Percentiles rank a stretch among this genome's conserved stretches.
Evolutionary conservation across 1,139 yeast genomes (phyloP).

Genomic region (Chernovozyma sophiae-reginae): DNA sequence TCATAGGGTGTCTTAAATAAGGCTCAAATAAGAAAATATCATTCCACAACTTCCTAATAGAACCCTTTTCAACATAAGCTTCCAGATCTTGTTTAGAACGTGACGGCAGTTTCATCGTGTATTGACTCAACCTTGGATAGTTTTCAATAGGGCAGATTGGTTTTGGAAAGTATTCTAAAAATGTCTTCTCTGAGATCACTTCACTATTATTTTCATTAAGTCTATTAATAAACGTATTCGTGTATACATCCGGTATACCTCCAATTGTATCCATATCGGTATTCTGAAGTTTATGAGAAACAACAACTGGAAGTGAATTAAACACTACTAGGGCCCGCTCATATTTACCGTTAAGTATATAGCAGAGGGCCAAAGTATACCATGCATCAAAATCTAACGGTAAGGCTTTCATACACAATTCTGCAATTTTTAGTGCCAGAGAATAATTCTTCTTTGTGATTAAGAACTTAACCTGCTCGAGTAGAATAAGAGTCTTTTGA

Average conservation of each 20-base stretch:
- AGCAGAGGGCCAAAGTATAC: conserved; percentile 33
- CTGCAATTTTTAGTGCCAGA: conserved; percentile 29
- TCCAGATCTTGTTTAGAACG: neutral
- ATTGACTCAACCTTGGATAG: neutral
- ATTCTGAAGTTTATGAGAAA: conserved; percentile 11
- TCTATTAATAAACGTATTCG: conserved; percentile 23
- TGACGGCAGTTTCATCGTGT: neutral
- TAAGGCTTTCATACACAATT: conserved; percentile 27
- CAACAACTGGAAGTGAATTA: conserved; percentile 33
- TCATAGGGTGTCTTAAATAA: conserved; percentile 32
- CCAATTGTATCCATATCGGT: conserved; percentile 19
- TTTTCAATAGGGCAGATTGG: conserved; percentile 13
- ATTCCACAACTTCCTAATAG: conserved; percentile 31
- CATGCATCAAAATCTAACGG: conserved; percentile 44
- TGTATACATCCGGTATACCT: conserved; percentile 30
- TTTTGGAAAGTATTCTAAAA: conserved; percentile 29
- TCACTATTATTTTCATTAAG: conserved; percentile 17
- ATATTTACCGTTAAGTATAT: conserved; percentile 27
- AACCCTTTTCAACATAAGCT: conserved; percentile 17
- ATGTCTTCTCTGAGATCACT: conserved; percentile 28
- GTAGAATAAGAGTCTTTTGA: conserved; percentile 33
- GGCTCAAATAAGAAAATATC: conserved; percentile 28
- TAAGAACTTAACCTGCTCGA: conserved; percentile 38
- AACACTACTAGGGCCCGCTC: conserved; percentile 30
- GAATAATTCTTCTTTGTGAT: conserved; percentile 25